A percentile compares a stretch with the other conserved stretches of the same genome.
phyloP scores from a whole-genome alignment of 352 stramenopile species.

The Globisporangium carolinianum region DNA sequence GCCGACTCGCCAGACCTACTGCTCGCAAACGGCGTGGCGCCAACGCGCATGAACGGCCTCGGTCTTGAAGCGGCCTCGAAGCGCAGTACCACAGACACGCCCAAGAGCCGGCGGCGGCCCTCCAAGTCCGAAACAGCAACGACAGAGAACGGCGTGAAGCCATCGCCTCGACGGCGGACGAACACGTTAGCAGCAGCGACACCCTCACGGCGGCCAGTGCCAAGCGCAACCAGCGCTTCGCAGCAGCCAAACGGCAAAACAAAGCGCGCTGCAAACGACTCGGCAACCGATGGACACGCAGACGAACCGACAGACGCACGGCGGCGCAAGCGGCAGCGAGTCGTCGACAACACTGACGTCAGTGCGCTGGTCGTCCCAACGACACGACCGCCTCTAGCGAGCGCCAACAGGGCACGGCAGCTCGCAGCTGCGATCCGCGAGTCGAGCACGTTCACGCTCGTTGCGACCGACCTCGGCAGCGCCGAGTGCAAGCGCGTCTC shows the following conservation, averaged over 20 bases:
- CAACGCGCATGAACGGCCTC: not conserved
- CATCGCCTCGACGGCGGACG: slow-evolving; percentile 1
- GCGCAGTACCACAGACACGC: too few species aligned
- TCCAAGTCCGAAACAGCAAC: not conserved
- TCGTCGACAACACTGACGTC: slow-evolving; percentile 18
- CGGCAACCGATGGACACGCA: slow-evolving; percentile 11
- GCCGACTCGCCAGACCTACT: slow-evolving; percentile 14
- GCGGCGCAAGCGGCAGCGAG: too few species aligned
- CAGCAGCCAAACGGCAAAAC: slow-evolving; percentile 1
- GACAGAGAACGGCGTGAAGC: not conserved
- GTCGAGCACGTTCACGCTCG: slow-evolving; percentile 34
- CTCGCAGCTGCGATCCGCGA: slow-evolving; percentile 4
- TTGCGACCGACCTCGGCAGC: slow-evolving; percentile 49
- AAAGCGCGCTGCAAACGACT: not conserved
- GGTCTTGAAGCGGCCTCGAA: not conserved
- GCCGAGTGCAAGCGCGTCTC: slow-evolving; percentile 50
- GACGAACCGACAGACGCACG: slow-evolving; percentile 14
- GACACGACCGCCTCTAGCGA: not conserved
- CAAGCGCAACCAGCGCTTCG: too few species aligned
- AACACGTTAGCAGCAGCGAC: slow-evolving; percentile 1
- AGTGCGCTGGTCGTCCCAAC: not conserved
- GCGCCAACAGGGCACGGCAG: slow-evolving; percentile 6
- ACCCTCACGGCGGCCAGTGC: too few species aligned
- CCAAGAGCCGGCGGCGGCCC: too few species aligned
- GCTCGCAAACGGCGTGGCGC: not conserved